Evolutionary conservation across 2,329 filamentous ascomycete species (phyloP), one percentile per base, ranked within the genome.

Genomic region (Bertia moriformis): DNA sequence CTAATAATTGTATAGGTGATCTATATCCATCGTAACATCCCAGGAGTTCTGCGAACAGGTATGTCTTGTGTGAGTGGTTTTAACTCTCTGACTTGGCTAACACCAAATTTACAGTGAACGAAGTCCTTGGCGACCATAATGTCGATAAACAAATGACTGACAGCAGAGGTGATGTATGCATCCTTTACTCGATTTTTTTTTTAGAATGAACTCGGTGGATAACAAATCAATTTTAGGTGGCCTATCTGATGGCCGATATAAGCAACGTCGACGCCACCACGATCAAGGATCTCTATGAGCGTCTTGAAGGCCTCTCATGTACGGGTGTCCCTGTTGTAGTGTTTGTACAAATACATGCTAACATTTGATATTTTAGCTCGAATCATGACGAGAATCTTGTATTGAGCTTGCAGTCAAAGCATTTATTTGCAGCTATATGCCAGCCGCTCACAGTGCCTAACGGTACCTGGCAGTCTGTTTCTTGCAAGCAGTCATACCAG

Each of bases 101-200:
- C 20, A 22, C 27, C 4, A 5, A 37, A 39, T 41, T 22, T 22
- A 10, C 45, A 79, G 91, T 98, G 48, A 98, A 98, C 67, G 84
- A 91, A 53, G 86, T 96, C 45, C 71, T 98, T 37, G 84, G 83
- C 33, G 79, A 93, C 52, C 88, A 98, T 67, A 98, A 98, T 59
- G 88, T 98, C 49, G 89, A 95, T 65, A 96, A 96, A 70, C 91
- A 98, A 63, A 96, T 93, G 67, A 91, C 85, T 38, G 91, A 96
- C 59, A 93, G 83, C 62, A 82, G 81, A 65, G 89, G 87, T 49
- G 89, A 96, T 56, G 80, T 84, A 62, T 46, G 71, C 49, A 29
- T 14, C 5, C 18, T 20, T 29, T 7, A 15, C 22, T 10, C 14
- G 18, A 14, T 12, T 4, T 17, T 7, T 12, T 4, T n/a, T 27